Conservation (phyloP, 2,329 filamentous ascomycete species). For the Hortaea sp. region DNA sequence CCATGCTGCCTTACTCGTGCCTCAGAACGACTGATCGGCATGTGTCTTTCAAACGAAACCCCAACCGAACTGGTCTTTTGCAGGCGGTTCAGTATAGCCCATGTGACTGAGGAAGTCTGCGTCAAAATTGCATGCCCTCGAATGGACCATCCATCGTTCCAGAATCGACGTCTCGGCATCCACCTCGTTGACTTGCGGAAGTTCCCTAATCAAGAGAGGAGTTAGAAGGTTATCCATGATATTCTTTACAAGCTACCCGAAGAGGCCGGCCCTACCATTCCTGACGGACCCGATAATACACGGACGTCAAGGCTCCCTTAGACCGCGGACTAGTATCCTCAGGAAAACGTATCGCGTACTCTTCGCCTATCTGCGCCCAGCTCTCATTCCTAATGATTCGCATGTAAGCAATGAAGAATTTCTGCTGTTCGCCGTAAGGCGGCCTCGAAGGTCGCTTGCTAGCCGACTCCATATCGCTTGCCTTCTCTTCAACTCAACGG, state of each 20-base stretch:
- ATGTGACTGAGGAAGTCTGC: neutral
- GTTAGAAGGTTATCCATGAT: too few relatives aligned
- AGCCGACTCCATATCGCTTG: too few relatives aligned
- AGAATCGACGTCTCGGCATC: neutral
- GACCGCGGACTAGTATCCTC: slow-evolving; percentile 12
- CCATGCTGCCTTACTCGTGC: too few relatives aligned
- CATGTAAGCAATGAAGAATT: slow-evolving; percentile 24
- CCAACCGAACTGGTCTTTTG: neutral
- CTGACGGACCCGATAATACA: slow-evolving; percentile 25
- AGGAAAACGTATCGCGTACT: slow-evolving; percentile 14
- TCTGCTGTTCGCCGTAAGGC: slow-evolving; percentile 25
- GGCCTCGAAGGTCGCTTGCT: slow-evolving; percentile 13
- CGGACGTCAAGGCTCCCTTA: slow-evolving; percentile 23
- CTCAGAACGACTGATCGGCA: too few relatives aligned
- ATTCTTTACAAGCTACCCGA: too few relatives aligned
- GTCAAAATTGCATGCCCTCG: neutral
- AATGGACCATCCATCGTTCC: neutral
- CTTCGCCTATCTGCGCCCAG: slow-evolving; percentile 20
- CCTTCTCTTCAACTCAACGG: too few relatives aligned
- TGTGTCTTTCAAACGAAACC: too few relatives aligned
- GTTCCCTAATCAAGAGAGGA: neutral
- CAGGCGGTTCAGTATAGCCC: neutral
- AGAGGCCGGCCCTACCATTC: slow-evolving; percentile 13
- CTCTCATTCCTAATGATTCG: slow-evolving; percentile 14
- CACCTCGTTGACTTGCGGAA: neutral